Evolutionary conservation across 176 grass and related monocot species (phyloP).

Genomic region (Triticum aestivum): DNA sequence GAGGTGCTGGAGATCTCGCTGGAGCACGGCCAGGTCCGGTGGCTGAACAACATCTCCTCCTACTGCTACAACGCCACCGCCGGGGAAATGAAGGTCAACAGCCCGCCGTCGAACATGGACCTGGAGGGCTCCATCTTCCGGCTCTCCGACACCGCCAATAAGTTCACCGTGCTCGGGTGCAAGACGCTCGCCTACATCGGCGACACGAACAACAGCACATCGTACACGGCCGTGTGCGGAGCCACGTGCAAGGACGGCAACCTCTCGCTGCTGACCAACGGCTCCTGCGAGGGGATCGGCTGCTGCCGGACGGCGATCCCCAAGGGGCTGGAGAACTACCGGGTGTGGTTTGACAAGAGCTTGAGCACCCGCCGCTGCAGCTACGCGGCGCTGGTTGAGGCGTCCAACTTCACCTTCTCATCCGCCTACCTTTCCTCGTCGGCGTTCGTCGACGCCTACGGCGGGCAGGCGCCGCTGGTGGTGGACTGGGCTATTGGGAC

Average conservation of each 20-base stretch:
- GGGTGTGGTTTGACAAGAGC: not conserved
- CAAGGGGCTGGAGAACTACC: not conserved
- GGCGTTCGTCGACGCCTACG: not conserved
- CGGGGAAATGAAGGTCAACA: not conserved
- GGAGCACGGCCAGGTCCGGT: not conserved
- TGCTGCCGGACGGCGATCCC: slow-evolving; percentile 9
- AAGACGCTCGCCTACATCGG: not conserved
- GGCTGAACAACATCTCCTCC: slow-evolving; percentile 1
- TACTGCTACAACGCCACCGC: not conserved
- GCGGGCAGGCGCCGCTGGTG: not conserved
- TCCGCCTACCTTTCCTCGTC: not conserved
- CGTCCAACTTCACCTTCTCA: not conserved
- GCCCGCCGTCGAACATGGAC: not conserved
- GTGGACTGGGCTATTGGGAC: not conserved
- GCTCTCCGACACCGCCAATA: not conserved
- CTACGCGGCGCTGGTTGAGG: slow-evolving; percentile 29
- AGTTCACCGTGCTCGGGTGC: not conserved
- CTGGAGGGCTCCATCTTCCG: not conserved
- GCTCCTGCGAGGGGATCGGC: not conserved
- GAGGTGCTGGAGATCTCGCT: not conserved
- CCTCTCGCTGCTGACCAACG: not conserved
- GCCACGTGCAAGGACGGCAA: not conserved
- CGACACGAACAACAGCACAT: not conserved
- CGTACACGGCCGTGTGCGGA: not conserved
- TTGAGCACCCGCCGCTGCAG: slow-evolving; percentile 23